These are phyloP conservation scores for Kuraishia piskuri DNA, from an alignment of 805 yeast genomes.

Conservation along the genomic window DNA sequence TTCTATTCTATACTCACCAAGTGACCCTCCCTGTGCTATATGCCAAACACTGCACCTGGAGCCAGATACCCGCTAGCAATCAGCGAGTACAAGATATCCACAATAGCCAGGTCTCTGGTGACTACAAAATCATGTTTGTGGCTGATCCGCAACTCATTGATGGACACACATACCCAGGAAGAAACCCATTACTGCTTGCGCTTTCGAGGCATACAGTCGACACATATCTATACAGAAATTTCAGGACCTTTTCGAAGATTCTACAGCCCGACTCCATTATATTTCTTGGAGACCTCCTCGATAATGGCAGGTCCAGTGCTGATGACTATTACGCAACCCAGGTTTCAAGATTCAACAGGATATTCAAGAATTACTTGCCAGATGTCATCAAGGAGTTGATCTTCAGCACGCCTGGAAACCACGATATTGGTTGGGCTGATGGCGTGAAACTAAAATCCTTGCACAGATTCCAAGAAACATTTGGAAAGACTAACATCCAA, in stretches of 20 bases:
- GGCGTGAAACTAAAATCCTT: conserved; percentile 47
- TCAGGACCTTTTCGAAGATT: conserved; percentile 45
- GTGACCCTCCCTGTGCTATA: not conserved
- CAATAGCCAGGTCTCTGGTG: not conserved
- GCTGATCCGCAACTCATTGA: conserved; percentile 97
- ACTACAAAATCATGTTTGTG: conserved; percentile 27
- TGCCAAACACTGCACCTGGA: conserved; percentile 2
- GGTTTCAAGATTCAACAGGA: conserved; percentile 50
- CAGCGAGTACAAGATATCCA: not conserved
- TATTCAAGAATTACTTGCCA: conserved; percentile 32
- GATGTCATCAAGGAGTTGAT: conserved; percentile 2
- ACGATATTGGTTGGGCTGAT: conserved; percentile 90
- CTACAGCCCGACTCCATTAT: conserved; percentile 70
- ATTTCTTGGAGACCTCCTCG: conserved; percentile 87
- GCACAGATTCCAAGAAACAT: conserved; percentile 56
- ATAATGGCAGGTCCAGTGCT: conserved; percentile 64
- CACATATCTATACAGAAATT: conserved; percentile 71
- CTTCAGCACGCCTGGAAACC: conserved; percentile 70
- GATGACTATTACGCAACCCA: conserved; percentile 54
- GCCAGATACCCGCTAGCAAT: not conserved
- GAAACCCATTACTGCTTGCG: conserved; percentile 42
- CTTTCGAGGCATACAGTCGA: conserved; percentile 60
- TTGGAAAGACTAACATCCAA: conserved; percentile 59
- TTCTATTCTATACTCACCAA: conserved; percentile 1
- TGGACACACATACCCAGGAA: conserved; percentile 72